Percentiles rank a stretch among this genome's conserved stretches.
Evolutionary conservation across 495 filamentous ascomycete species (phyloP).

Genomic region (Penicillium roqueforti): DNA sequence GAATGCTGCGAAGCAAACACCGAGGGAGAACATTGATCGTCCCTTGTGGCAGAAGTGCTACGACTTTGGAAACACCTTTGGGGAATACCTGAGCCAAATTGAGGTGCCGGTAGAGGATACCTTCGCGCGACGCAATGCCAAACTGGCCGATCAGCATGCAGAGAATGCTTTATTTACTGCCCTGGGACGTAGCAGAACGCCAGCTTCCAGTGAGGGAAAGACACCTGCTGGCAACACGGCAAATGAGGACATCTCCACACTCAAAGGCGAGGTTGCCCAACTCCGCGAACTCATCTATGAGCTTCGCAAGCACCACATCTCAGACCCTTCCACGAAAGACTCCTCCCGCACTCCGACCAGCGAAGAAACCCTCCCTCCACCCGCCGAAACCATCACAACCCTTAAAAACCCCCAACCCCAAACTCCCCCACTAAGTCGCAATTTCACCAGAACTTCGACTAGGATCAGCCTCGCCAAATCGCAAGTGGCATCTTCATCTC

Average conservation of each 20-base stretch:
- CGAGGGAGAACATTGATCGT: constrained; percentile 14
- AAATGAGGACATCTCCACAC: constrained; percentile 25
- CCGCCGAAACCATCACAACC: not conserved
- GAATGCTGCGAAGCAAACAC: constrained; percentile 17
- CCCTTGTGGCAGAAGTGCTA: constrained; percentile 37
- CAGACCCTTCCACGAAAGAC: constrained; percentile 13
- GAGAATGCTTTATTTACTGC: constrained; percentile 25
- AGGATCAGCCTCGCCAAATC: constrained; percentile 4
- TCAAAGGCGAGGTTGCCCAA: constrained; percentile 33
- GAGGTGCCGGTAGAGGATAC: constrained; percentile 15
- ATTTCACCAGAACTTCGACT: not conserved
- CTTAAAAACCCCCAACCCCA: not conserved
- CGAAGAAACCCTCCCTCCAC: not conserved
- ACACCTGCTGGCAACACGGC: not conserved
- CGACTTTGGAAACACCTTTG: constrained; percentile 29
- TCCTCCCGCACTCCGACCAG: constrained; percentile 1
- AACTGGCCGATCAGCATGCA: constrained; percentile 25
- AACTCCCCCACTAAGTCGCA: not conserved
- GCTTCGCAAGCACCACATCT: constrained; percentile 24
- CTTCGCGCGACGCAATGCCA: constrained; percentile 16
- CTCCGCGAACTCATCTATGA: constrained; percentile 35
- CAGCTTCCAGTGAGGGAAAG: not conserved
- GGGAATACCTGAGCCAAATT: constrained; percentile 24
- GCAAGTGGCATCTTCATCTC: not conserved
- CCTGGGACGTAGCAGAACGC: constrained; percentile 8